Base-by-base conservation (phyloP, 2,329 filamentous ascomycete species). In the Cryphonectria carpinicola region DNA sequence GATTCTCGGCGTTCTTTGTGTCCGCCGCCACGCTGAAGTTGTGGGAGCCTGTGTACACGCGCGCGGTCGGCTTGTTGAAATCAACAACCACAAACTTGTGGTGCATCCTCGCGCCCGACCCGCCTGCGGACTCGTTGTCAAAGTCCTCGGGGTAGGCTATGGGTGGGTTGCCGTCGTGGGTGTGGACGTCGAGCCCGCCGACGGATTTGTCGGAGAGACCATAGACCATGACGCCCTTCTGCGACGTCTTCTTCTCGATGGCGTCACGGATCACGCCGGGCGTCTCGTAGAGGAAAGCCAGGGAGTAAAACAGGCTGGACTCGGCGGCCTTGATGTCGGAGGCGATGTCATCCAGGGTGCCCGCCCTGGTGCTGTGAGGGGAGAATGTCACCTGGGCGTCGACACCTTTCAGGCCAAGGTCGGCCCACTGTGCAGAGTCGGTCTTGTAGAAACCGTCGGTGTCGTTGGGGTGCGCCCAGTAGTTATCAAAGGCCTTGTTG, bases 311-410 rank as follows among this genome's bases (percentile, higher is more conserved):
- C 6, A 75, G 66, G 62, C 74, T 75, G 13, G 74, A 75, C 60
- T 78, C 75, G 17, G 80, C 76, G 0, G 80, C 78, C 56, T 78
- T 79, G 70, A 83, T 80, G 64, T 84, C 81, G 37, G 66, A 35
- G 5, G 73, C 74, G 37, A 75, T 74, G 52, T 65, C 71, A 2
- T 73, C 69, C n/a, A 75, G 69, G 19, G 72, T 66, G 49, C 62
- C 70, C 1, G 66, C 72, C 22, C 73, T 74, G 43, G 73, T 72
- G 66, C 73, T 74, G 66, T 75, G 74, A 3, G 74, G 74, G 19
- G 73, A 74, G 64, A 74, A 75, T 2, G 74, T 75, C 39, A 75
- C 73, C 61, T 74, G 72, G 10, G 72, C 74, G 61, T 75, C 69
- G 58, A 75, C 69, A 2, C 69, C 60, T 10, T 35, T 41, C 43